These are phyloP conservation scores for Phytopythium montanum DNA, from an alignment of 352 stramenopile genomes.

Conservation along the genomic window DNA sequence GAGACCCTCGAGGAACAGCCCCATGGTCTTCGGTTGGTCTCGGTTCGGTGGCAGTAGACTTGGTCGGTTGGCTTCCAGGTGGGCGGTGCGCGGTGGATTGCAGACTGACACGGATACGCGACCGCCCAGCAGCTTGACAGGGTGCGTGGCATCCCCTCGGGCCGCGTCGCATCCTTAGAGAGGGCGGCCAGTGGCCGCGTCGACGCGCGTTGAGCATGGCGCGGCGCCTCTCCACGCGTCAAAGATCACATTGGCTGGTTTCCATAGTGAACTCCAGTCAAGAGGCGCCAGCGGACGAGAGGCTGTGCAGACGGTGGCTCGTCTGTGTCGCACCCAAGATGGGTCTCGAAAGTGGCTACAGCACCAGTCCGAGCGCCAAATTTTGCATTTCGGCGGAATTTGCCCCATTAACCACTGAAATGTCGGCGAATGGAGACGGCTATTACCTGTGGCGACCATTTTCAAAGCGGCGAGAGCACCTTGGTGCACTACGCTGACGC, in stretches of 20 bases:
- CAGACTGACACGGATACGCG: neutral
- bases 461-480: too few relatives aligned
- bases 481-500: neutral
- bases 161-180: too few relatives aligned
- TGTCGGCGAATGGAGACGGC: too few relatives aligned
- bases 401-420: neutral
- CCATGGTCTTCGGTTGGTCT: conserved; percentile 13
- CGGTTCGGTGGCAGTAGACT: neutral
- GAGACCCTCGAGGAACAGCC: conserved; percentile 27
- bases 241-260: conserved; percentile 1
- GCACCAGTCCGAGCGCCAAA: neutral
- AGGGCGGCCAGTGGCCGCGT: too few relatives aligned
- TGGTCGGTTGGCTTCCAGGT: neutral
- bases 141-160: too few relatives aligned
- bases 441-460: too few relatives aligned
- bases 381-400: neutral
- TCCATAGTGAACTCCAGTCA: too few relatives aligned
- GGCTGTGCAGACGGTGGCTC: neutral
- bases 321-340: neutral
- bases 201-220: too few relatives aligned
- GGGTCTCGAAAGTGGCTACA: neutral
- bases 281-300: too few relatives aligned
- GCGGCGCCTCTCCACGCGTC: neutral
- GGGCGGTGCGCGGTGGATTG: neutral
- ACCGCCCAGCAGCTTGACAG: too few relatives aligned